These are phyloP conservation scores for Eragrostis curvula DNA, from an alignment of 176 grass and related monocot species.

Conservation along the genomic window DNA sequence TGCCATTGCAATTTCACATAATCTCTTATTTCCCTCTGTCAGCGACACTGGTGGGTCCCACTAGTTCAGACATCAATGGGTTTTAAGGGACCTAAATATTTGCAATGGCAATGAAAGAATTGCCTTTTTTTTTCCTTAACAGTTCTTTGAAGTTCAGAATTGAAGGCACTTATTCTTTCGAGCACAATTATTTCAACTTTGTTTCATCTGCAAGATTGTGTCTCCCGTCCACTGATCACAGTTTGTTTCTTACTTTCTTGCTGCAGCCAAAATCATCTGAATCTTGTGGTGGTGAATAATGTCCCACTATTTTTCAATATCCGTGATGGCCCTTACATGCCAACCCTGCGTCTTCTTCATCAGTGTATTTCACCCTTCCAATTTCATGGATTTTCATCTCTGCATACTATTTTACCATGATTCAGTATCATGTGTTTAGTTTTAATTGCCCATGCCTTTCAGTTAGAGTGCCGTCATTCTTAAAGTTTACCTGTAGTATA, in stretches of 20 bases:
- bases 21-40: too few species aligned
- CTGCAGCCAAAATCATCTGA: constrained; percentile 97
- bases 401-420: neutral
- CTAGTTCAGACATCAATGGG: too few species aligned
- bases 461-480: neutral
- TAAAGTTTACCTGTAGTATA: constrained; percentile 13
- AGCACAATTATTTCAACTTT: neutral
- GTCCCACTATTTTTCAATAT: constrained; percentile 97
- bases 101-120: too few species aligned
- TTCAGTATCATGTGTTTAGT: constrained; percentile 6
- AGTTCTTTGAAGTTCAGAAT: neutral
- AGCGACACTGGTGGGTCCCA: too few species aligned
- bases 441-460: neutral
- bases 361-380: constrained; percentile 69
- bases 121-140: neutral
- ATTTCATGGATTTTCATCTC: neutral
- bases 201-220: neutral
- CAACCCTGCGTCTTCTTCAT: constrained; percentile 95
- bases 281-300: constrained; percentile 98
- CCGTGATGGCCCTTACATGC: constrained; percentile 97
- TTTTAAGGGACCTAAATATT: too few species aligned
- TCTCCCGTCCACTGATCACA: neutral
- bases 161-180: neutral
- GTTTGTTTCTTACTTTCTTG: constrained; percentile 25
- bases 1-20: too few species aligned